These are phyloP conservation scores for Trichosporon faecale DNA, from an alignment of 1,284 basidiomycete genomes.

Conservation along the genomic window DNA sequence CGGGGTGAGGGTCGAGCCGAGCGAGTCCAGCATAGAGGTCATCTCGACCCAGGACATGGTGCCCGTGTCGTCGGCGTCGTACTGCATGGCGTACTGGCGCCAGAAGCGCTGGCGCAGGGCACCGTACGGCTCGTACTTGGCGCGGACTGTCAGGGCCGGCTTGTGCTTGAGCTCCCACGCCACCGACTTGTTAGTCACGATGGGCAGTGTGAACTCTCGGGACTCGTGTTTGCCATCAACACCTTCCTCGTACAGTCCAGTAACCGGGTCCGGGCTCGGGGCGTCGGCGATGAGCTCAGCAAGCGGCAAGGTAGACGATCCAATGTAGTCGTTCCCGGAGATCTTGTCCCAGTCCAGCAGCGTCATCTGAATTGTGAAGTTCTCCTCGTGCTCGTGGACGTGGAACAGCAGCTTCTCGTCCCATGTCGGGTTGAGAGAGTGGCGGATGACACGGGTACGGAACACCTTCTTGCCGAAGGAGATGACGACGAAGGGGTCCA, in stretches of 20 bases:
- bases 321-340: conserved; percentile 80
- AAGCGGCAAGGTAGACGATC: conserved; percentile 68
- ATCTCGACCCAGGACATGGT: conserved; percentile 79
- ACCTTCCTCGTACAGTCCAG: conserved; percentile 66
- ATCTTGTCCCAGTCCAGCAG: conserved; percentile 88
- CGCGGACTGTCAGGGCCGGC: conserved; percentile 58
- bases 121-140: conserved; percentile 92
- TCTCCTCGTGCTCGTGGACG: conserved; percentile 78
- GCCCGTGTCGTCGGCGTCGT: conserved; percentile 83
- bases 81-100: conserved; percentile 83
- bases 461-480: conserved; percentile 97
- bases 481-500: conserved; percentile 95
- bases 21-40: conserved; percentile 93
- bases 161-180: conserved; percentile 50
- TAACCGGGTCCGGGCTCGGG: conserved; percentile 67
- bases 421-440: conserved; percentile 86
- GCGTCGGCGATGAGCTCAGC: conserved; percentile 67
- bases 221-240: conserved; percentile 61
- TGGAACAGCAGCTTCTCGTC: conserved; percentile 96
- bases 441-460: conserved; percentile 82
- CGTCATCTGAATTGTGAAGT: conserved; percentile 71
- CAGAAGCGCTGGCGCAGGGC: conserved; percentile 87
- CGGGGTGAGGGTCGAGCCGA: conserved; percentile 83
- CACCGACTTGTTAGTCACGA: conserved; percentile 46
- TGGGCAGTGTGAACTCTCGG: conserved; percentile 61